phyloP scores from a whole-genome alignment of 1,284 basidiomycete species.

The Ustilago xerochloae region DNA sequence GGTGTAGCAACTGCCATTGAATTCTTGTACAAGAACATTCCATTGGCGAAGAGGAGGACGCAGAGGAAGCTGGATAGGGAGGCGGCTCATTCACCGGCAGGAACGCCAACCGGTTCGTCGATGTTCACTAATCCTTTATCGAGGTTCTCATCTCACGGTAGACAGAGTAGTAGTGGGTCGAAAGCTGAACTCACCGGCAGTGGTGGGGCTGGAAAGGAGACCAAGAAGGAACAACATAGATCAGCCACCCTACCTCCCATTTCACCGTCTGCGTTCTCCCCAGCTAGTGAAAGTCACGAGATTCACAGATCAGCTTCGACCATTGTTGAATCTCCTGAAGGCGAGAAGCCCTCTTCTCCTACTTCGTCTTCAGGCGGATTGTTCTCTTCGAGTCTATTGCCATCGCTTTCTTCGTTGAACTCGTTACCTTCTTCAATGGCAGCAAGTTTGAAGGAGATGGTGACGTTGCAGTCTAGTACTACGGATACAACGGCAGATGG shows the following conservation, averaged over 20 bases:
- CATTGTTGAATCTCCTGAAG: constrained; percentile 11
- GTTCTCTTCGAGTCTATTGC: constrained; percentile 4
- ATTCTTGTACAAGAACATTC: constrained; percentile 56
- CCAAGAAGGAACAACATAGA: constrained; percentile 6
- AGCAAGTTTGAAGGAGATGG: constrained; percentile 29
- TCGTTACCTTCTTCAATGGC: constrained; percentile 20
- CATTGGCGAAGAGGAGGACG: constrained; percentile 29
- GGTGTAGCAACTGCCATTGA: constrained; percentile 56
- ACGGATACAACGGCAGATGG: constrained; percentile 39
- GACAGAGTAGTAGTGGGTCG: constrained; percentile 7
- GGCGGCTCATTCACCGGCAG: constrained; percentile 9
- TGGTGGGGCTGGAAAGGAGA: not conserved
- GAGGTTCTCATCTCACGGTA: constrained; percentile 12
- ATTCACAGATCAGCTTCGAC: constrained; percentile 4
- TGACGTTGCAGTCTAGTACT: constrained; percentile 11
- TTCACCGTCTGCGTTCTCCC: not conserved
- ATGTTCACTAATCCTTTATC: constrained; percentile 13
- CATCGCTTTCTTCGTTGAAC: constrained; percentile 16
- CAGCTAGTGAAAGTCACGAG: not conserved
- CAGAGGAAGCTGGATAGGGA: constrained; percentile 31
- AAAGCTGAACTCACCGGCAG: not conserved
- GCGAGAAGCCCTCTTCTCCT: not conserved
- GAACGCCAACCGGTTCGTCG: not conserved
- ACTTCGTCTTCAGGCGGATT: not conserved
- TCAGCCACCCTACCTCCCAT: constrained; percentile 12